Evolutionary conservation across 2,329 filamentous ascomycete genomes (phyloP), one percentile per base, ranked within the genome.

Genomic region (Bipolaris victoriae): DNA sequence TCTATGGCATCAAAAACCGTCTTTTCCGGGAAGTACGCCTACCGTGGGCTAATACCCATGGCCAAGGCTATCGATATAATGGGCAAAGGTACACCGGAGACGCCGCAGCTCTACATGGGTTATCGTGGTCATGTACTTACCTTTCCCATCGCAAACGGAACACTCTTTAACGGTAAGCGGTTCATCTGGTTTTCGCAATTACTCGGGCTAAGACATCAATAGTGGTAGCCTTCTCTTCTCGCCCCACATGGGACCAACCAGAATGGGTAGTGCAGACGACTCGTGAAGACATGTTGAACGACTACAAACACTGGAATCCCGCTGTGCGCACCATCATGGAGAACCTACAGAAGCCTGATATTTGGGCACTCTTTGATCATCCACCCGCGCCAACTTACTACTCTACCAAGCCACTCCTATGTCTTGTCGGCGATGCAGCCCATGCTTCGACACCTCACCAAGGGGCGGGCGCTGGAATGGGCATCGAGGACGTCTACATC

Each of bases 21-120:
- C 1, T 89, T 86, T 67, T 82, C 81, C 0, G 77, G 82, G 31
- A 86, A 87, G 60, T 85, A 84, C 71, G 87, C 84, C 33, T 90
- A 87, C 72, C 80, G 88, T 6, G 83, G 83, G 0, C 71, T 90
- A 2, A 78, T 89, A 1, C 84, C 86, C 0, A 89, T 89, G 80
- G 75, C 79, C 1, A 70, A 80, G 15, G 86, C 84, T 0, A 69
- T 77, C 1, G 68, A 76, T 10, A 78, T 79, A 2, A 62, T 89
- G 2, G 83, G 84, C 2, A 69, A 80, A 6, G 74, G 82, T 40
- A 72, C 82, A 36, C 78, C 82, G 0, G 65, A 70, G 22, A 84
- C 82, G 13, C 73, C 78, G 15, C 81, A 83, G 68, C 84, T 87
- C 79, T 84, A 84, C 68, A 79, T 84, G 52, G 87, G 86, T 0